Evolutionary conservation across 805 yeast genomes (phyloP).

Genomic region (Wickerhamiella domercqiae): DNA sequence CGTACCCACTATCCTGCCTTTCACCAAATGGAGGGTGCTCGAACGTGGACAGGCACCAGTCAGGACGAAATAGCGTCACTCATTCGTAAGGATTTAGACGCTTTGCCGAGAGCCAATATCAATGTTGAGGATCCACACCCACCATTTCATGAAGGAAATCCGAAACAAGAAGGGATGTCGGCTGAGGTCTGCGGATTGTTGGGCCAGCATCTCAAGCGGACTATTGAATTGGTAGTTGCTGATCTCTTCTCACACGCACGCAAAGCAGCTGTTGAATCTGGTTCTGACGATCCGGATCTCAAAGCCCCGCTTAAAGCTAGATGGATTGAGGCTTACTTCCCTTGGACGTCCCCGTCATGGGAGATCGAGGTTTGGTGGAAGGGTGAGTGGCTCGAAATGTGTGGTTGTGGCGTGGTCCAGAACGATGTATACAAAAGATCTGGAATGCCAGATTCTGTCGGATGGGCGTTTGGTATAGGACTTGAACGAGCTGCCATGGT

Average conservation of each 20-base stretch:
- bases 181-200: conserved; percentile 53
- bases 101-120: conserved; percentile 46
- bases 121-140: conserved; percentile 64
- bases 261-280: conserved; percentile 43
- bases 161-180: conserved; percentile 67
- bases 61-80: conserved; percentile 27
- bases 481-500: conserved; percentile 92
- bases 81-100: conserved; percentile 42
- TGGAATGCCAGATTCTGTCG: conserved; percentile 45
- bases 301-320: conserved; percentile 69
- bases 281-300: conserved; percentile 40
- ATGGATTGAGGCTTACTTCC: conserved; percentile 93
- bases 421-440: conserved; percentile 63
- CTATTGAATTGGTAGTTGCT: conserved; percentile 68
- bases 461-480: conserved; percentile 98
- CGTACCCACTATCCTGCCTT: conserved; percentile 93
- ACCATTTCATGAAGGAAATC: conserved; percentile 44
- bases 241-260: conserved; percentile 54
- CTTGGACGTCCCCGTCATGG: conserved; percentile 98
- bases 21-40: conserved; percentile 96
- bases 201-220: conserved; percentile 65
- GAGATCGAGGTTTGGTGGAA: conserved; percentile 99
- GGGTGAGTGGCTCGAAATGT: conserved; percentile 93
- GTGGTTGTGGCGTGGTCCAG: conserved; percentile 87
- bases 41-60: conserved; percentile 54